A percentile compares a stretch with the other conserved stretches of the same genome.
Conservation (phyloP, 139 green algal species). For the Nannochloris sp. region DNA sequence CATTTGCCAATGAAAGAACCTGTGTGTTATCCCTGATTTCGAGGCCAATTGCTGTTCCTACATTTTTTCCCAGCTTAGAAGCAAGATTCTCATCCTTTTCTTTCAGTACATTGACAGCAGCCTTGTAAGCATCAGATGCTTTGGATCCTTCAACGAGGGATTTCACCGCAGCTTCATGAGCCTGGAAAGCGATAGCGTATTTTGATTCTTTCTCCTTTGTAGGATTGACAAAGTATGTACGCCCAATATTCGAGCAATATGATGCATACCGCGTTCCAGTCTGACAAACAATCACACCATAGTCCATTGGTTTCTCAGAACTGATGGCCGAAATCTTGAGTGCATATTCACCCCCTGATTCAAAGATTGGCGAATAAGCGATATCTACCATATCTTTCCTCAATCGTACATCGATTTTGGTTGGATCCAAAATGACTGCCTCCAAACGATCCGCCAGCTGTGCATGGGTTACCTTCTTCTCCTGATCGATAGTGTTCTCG, state of each 20-base stretch:
- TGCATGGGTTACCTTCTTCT: constrained; percentile 83
- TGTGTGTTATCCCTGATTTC: constrained; percentile 63
- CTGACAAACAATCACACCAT: constrained; percentile 45
- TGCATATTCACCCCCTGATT: constrained; percentile 70
- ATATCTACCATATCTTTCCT: constrained; percentile 78
- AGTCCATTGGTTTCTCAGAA: constrained; percentile 50
- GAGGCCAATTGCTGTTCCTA: constrained; percentile 87
- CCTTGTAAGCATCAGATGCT: constrained; percentile 58
- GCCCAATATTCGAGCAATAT: constrained; percentile 90
- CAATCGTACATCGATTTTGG: constrained; percentile 49
- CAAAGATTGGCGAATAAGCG: constrained; percentile 89
- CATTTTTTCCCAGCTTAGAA: constrained; percentile 64
- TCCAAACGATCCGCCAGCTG: constrained; percentile 68
- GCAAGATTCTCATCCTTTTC: constrained; percentile 52
- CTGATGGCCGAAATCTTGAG: constrained; percentile 34
- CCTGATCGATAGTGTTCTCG: constrained; percentile 75
- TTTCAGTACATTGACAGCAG: constrained; percentile 36
- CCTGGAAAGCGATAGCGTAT: constrained; percentile 63
- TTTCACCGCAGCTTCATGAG: constrained; percentile 68
- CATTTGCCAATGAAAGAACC: constrained; percentile 45
- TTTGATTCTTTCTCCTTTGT: constrained; percentile 63
- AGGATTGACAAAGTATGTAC: constrained; percentile 86
- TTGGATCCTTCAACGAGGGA: constrained; percentile 59
- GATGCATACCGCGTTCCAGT: constrained; percentile 58
- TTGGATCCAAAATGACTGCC: constrained; percentile 61